Evolutionary conservation across 2,329 filamentous ascomycete genomes (phyloP).

Genomic region (Hypoxylon sp.): DNA sequence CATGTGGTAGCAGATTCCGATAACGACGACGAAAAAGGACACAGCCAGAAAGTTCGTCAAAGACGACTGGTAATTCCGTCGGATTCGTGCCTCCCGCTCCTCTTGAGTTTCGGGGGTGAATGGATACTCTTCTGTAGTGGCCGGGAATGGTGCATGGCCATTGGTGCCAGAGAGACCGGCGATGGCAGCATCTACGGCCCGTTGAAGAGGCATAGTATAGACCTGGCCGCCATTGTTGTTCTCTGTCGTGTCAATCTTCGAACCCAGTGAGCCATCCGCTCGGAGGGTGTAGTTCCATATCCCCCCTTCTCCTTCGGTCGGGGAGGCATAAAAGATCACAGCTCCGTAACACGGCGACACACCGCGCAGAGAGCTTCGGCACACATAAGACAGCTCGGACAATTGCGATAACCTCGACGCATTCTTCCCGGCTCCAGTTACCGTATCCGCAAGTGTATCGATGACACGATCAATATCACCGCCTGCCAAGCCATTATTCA

Average conservation of each 20-base stretch:
- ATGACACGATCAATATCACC: conserved; percentile 83
- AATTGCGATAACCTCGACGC: conserved; percentile 69
- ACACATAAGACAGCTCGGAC: conserved; percentile 72
- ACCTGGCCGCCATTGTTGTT: conserved; percentile 81
- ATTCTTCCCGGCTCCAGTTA: conserved; percentile 68
- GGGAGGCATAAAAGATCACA: conserved; percentile 81
- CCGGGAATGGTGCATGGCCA: conserved; percentile 56
- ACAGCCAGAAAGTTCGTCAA: conserved; percentile 84
- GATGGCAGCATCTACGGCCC: conserved; percentile 82
- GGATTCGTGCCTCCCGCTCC: conserved; percentile 76
- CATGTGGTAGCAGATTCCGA: conserved; percentile 88
- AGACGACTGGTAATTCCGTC: conserved; percentile 77
- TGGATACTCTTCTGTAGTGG: conserved; percentile 75
- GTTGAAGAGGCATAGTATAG: conserved; percentile 84
- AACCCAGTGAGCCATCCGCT: conserved; percentile 79
- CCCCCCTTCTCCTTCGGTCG: conserved; percentile 74
- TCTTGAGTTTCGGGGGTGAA: conserved; percentile 80
- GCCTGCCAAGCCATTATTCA: conserved; percentile 79
- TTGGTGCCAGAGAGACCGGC: conserved; percentile 63
- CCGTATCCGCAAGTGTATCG: conserved; percentile 70
- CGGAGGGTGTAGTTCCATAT: conserved; percentile 91
- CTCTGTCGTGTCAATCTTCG: conserved; percentile 74
- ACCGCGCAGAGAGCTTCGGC: conserved; percentile 75
- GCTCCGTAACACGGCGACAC: conserved; percentile 81
- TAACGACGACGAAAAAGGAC: conserved; percentile 82